Evolutionary conservation across 345 rosid genomes (phyloP).

Genomic region (Dipteronia dyeriana): DNA sequence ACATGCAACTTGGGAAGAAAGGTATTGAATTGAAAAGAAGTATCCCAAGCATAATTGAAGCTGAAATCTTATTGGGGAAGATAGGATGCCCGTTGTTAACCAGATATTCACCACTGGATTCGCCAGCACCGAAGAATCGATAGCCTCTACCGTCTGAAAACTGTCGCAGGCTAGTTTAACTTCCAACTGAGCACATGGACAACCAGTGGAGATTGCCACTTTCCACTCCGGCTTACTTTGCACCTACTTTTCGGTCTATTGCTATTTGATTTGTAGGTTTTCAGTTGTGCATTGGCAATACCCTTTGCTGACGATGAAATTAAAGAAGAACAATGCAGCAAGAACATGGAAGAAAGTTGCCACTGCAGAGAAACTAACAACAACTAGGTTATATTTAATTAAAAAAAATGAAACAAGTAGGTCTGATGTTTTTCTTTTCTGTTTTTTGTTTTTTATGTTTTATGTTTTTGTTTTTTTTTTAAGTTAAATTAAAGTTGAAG

Average conservation of each 20-base stretch:
- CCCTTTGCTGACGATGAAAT: background rate
- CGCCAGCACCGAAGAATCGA: background rate
- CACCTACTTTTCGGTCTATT: background rate
- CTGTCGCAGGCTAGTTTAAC: background rate
- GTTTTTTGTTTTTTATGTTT: too few relatives aligned
- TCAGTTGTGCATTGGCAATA: background rate
- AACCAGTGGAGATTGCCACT: background rate
- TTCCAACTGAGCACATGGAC: background rate
- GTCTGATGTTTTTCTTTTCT: too few relatives aligned
- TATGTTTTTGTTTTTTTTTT: too few relatives aligned
- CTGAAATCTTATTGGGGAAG: background rate
- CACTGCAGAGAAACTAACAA: too few relatives aligned
- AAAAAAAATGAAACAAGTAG: too few relatives aligned
- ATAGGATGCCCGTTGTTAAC: background rate
- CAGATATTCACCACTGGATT: background rate
- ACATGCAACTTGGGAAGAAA: background rate
- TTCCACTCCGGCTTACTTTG: background rate
- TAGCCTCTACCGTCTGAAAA: background rate
- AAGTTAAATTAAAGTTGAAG: too few relatives aligned
- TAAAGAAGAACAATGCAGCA: too few relatives aligned
- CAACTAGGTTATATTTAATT: too few relatives aligned
- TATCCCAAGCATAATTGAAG: background rate
- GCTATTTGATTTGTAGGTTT: background rate
- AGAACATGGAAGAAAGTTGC: too few relatives aligned
- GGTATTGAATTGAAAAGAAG: background rate